These are phyloP conservation scores for Vinca major DNA, from an alignment of 305 asterid genomes.

Conservation along the genomic window DNA sequence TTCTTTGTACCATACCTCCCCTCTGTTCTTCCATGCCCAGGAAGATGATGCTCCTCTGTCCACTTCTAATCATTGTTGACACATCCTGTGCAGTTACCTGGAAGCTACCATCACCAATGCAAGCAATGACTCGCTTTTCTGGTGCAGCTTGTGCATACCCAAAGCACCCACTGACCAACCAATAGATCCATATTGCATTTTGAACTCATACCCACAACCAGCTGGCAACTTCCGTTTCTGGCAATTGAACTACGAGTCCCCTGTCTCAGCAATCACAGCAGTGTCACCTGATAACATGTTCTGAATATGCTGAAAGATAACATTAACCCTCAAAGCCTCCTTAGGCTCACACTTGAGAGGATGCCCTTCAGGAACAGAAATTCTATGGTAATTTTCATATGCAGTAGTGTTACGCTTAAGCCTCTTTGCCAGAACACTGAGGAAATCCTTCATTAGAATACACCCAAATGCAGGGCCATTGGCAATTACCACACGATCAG, in stretches of 20 bases:
- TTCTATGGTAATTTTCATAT: constrained; percentile 70
- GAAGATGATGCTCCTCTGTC: too few species aligned
- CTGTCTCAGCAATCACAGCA: constrained; percentile 81
- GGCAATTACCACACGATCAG: constrained; percentile 59
- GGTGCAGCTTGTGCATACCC: constrained; percentile 81
- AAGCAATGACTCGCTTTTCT: constrained; percentile 64
- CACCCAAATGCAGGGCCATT: constrained; percentile 79
- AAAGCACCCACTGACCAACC: constrained; percentile 96
- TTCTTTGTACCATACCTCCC: too few species aligned
- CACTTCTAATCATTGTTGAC: too few species aligned
- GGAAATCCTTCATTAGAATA: constrained; percentile 77
- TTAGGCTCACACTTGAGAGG: constrained; percentile 50
- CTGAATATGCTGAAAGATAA: constrained; percentile 69
- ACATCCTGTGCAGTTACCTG: constrained; percentile 36
- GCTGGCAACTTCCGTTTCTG: constrained; percentile 64
- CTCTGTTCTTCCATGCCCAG: too few species aligned
- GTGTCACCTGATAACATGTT: constrained; percentile 53
- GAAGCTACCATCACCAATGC: constrained; percentile 95
- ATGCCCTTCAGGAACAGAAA: constrained; percentile 62
- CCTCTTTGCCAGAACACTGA: constrained; percentile 47
- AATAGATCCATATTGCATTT: constrained; percentile 87
- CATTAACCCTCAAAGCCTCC: constrained; percentile 68
- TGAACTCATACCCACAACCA: constrained; percentile 84
- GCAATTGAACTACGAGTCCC: constrained; percentile 92
- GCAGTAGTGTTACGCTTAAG: constrained; percentile 58